These are phyloP conservation scores for Inosperma sp. DNA, from an alignment of 768 basidiomycete species.

Conservation along the genomic window DNA sequence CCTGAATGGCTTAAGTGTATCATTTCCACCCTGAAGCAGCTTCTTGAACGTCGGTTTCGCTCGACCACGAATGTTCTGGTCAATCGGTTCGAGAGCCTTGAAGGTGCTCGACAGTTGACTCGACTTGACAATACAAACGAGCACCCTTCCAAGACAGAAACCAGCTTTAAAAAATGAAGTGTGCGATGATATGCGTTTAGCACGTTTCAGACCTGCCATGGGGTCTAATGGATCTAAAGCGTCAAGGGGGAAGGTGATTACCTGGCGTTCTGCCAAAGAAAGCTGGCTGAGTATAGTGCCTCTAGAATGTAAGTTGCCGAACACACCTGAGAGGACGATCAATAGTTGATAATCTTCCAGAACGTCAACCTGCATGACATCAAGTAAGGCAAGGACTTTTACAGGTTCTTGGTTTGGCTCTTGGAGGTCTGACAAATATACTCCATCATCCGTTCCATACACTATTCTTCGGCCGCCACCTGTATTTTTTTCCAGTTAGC, in stretches of 20 bases:
- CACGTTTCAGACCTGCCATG: slow-evolving; percentile 84
- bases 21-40: slow-evolving; percentile 89
- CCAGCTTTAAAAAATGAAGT: slow-evolving; percentile 99
- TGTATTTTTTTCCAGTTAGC: slow-evolving; percentile 28
- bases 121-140: slow-evolving; percentile 97
- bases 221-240: slow-evolving; percentile 89
- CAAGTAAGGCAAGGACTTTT: slow-evolving; percentile 82
- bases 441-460: slow-evolving; percentile 97
- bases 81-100: slow-evolving; percentile 95
- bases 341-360: slow-evolving; percentile 93
- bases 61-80: slow-evolving; percentile 73
- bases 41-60: slow-evolving; percentile 93
- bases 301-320: too few relatives aligned
- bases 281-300: background rate
- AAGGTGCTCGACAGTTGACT: slow-evolving; percentile 94
- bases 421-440: slow-evolving; percentile 87
- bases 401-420: slow-evolving; percentile 76
- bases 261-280: slow-evolving; percentile 71
- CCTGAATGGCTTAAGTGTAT: slow-evolving; percentile 88
- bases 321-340: slow-evolving; percentile 99
- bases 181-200: slow-evolving; percentile 92
- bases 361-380: slow-evolving; percentile 93
- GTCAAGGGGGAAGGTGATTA: slow-evolving; percentile 93
- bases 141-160: slow-evolving; percentile 80
- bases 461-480: slow-evolving; percentile 81